Evolutionary conservation across 73 alveolate species (phyloP).

Genomic region (Stentor roeselii): DNA sequence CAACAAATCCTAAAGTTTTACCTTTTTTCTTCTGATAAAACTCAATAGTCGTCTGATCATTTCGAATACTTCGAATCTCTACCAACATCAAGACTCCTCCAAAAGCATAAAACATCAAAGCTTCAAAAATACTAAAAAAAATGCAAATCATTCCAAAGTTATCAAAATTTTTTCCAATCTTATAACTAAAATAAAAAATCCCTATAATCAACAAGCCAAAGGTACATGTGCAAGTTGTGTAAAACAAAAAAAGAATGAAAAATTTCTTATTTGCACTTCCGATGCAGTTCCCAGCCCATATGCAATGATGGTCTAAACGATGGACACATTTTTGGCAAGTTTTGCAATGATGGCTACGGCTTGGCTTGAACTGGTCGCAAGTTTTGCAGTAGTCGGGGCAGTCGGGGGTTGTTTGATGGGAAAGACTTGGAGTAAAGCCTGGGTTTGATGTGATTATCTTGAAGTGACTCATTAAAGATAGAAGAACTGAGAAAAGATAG

Average conservation of each 20-base stretch:
- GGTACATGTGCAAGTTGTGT: not conserved
- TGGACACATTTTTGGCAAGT: slow-evolving; percentile 35
- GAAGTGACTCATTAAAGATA: not conserved
- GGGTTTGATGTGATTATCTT: not conserved
- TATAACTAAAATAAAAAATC: not conserved
- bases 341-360: slow-evolving; percentile 33
- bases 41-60: not conserved
- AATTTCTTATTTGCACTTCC: slow-evolving; percentile 29
- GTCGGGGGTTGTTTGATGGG: not conserved
- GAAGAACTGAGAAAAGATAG: not conserved
- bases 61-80: not conserved
- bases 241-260: slow-evolving; percentile 30
- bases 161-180: not conserved
- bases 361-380: not conserved
- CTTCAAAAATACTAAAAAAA: not conserved
- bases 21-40: not conserved
- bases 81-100: not conserved
- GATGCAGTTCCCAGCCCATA: slow-evolving; percentile 43
- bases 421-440: not conserved
- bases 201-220: not conserved
- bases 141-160: not conserved
- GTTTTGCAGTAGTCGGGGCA: not conserved
- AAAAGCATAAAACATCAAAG: not conserved
- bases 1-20: not conserved
- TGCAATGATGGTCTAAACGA: slow-evolving; percentile 52